These are phyloP conservation scores for Bruguiera gymnorhiza DNA, from an alignment of 345 rosid genomes.

Conservation along the genomic window DNA sequence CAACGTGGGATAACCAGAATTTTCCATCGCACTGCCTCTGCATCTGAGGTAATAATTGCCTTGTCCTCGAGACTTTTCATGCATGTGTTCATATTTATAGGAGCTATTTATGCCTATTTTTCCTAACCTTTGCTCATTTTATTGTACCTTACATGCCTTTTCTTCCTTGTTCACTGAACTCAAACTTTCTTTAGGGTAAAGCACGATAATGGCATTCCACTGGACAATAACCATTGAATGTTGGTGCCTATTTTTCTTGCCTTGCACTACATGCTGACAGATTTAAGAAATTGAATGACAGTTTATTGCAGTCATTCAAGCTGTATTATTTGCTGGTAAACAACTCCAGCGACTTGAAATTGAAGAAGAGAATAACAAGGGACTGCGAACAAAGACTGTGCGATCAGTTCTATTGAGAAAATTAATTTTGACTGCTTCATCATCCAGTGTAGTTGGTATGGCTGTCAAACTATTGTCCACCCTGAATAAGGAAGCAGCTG, in stretches of 20 bases:
- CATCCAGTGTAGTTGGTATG: slow-evolving; percentile 53
- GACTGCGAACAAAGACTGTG: slow-evolving; percentile 26
- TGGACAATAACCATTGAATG: neutral
- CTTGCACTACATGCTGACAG: neutral
- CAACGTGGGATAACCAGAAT: slow-evolving; percentile 97
- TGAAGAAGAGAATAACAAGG: slow-evolving; percentile 36
- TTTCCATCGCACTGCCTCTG: slow-evolving; percentile 83
- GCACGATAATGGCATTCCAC: neutral
- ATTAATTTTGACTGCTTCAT: slow-evolving; percentile 66
- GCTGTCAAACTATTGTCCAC: slow-evolving; percentile 67
- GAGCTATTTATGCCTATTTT: neutral
- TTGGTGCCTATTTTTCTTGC: neutral
- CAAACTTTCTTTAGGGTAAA: neutral
- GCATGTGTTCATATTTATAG: neutral
- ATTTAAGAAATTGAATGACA: slow-evolving; percentile 40
- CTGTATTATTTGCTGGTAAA: slow-evolving; percentile 67
- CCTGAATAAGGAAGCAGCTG: slow-evolving; percentile 79
- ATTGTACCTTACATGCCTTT: neutral
- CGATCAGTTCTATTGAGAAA: slow-evolving; percentile 57
- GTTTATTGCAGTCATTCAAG: slow-evolving; percentile 88
- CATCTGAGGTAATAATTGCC: slow-evolving; percentile 62
- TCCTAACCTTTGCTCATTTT: neutral
- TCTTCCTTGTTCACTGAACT: neutral
- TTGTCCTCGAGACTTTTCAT: slow-evolving; percentile 6
- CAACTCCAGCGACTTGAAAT: slow-evolving; percentile 61